Base-by-base conservation (phyloP, 805 yeast genomes). In the Clavispora fructus region DNA sequence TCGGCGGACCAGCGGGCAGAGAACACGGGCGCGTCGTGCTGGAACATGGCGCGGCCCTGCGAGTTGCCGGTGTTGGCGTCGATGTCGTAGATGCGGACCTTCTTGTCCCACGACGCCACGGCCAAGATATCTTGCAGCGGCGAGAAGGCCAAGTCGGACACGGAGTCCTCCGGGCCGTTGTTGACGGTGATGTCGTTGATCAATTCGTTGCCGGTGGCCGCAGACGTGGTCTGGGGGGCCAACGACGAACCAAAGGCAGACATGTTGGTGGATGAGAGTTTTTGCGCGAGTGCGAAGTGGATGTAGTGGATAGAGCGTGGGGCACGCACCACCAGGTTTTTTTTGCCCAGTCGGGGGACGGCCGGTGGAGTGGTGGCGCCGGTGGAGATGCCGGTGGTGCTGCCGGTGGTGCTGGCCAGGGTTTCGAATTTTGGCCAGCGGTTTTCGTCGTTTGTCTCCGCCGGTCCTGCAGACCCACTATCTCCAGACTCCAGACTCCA, bases 31-130 rank as follows among this genome's bases (percentile, higher is more conserved):
- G 79, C 97, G 32, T 84, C 87, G 62, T 92, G 97, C 60, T 87
- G 95, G 64, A 77, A 91, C 59, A 91, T 63, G 0, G 97, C 97
- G 42, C 96, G 71, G 8, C 96, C 97, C 58, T 87, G 94, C 27
- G 88, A 82, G 46, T 79, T 78, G 5, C 97, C 97, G 35, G 78
- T 76, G 44, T 76, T 73, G 38, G 83, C 75, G 61, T 74, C 78
- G 14, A 91, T 81, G 64, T 94, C 98, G 73, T 94, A 94, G 45
- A 94, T 83, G 50, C 98, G 78, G 37, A 89, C 97, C 62, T 89
- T 90, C 57, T 85, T 87, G 67, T 94, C 99, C 99, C 99, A 94
- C 14, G 95, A 84, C 14, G 95, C 78, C 4, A 82, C 94, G 3
- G 95, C 80, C 49, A 94, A 64, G 48, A 81, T 73, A 54, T 94